Percentiles rank a stretch among this genome's conserved stretches.
These are phyloP conservation scores for Fraxinus excelsior DNA, from an alignment of 257 asterid genomes.

Conservation along the genomic window DNA sequence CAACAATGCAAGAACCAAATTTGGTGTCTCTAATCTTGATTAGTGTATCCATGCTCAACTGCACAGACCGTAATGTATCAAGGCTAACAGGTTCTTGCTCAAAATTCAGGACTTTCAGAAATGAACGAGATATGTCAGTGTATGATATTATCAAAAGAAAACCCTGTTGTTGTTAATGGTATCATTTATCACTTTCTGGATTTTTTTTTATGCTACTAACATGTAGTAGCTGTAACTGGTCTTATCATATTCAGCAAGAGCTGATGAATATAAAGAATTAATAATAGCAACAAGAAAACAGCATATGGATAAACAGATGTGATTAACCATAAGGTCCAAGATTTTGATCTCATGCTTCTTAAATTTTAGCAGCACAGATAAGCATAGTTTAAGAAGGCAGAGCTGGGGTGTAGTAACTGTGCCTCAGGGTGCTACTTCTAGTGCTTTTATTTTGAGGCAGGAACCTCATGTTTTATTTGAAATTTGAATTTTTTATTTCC, in stretches of 20 bases:
- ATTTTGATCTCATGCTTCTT: background rate
- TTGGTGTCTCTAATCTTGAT: background rate
- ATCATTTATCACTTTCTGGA: background rate
- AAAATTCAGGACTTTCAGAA: slow-evolving; percentile 14
- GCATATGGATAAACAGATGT: background rate
- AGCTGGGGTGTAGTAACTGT: no score
- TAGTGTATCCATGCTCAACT: slow-evolving; percentile 1
- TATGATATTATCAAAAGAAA: background rate
- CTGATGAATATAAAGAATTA: background rate
- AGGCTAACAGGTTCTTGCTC: background rate
- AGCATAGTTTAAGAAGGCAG: no score
- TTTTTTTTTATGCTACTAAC: background rate
- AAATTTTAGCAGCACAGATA: background rate
- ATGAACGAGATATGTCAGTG: background rate
- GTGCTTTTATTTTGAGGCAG: no score
- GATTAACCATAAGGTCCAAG: background rate
- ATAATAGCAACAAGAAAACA: background rate
- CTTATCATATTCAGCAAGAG: background rate
- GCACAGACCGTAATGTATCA: slow-evolving; percentile 2
- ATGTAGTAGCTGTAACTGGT: background rate
- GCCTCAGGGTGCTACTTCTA: no score
- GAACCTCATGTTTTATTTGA: no score
- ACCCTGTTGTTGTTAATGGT: background rate
- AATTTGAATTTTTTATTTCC: no score
- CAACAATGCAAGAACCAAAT: slow-evolving; percentile 5